Base-by-base conservation (phyloP, 2,329 filamentous ascomycete species). In the Fusarium sp. region DNA sequence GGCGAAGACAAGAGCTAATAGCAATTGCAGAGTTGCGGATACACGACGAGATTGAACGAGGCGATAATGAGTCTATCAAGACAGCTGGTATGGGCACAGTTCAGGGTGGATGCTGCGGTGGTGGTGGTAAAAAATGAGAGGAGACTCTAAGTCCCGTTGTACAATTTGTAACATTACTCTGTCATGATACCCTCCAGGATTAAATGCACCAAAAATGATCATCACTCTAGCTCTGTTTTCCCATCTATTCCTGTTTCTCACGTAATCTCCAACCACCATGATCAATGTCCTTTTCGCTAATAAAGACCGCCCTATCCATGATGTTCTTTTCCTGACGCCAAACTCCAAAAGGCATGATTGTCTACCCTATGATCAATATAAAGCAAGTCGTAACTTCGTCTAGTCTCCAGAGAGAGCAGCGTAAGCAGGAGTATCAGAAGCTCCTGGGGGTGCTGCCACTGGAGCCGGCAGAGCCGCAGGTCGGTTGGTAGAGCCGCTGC, bases 61-160 rank as follows among this genome's bases (percentile, higher is more conserved):
- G 96, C 55, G 92, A 98, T 81, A 99, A 99, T 77, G 94, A 98
- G 73, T 93, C 91, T 33, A 89, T 98, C 75, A 97, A 94, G 80
- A 84, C 89, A 52, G 85, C 86, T 4, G 84, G 81, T 63, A 78
- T 66, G 3, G 76, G 75, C 38, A 61, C 60, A n/a, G 47, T 66
- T n/a, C 70, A 75, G 10, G 76, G 77, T 21, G 57, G 67, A 18
- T 69, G 67, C 67, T 69, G 67, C 24, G 78, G 79, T 15, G 80
- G 80, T 55, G 72, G 80, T 56, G 72, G 76, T 55, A 76, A 71
- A 62, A 76, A 71, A 57, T 78, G 59, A 74, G 57, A 49, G 57
- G 64, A 57, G 60, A 61, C 33, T 60, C 48, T 61, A 41, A n/a
- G 31, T 63, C 47, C 23, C 39, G 44, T 55, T 73, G 70, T 75